Conservation (phyloP, 805 yeast species). For the Cyberlindnera xylosilytica region DNA sequence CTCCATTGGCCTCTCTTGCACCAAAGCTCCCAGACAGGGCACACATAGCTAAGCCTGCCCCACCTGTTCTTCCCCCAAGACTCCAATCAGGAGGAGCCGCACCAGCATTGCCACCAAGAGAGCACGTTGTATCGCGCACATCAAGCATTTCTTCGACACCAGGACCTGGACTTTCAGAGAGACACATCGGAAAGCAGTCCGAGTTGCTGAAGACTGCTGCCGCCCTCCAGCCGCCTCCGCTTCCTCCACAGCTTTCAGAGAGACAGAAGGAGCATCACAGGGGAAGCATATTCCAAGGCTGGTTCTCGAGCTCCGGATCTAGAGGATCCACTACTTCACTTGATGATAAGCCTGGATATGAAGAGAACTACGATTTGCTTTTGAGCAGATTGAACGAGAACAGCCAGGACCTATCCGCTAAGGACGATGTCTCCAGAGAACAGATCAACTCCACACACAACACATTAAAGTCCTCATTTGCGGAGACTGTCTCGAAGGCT, state of each 20-base stretch:
- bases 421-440: slow-evolving; percentile 50
- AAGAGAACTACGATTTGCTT: slow-evolving; percentile 54
- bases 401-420: slow-evolving; percentile 45
- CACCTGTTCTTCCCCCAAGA: slow-evolving; percentile 26
- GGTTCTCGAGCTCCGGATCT: slow-evolving; percentile 20
- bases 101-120: slow-evolving; percentile 37
- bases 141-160: not conserved
- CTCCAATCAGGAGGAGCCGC: slow-evolving; percentile 12
- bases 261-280: slow-evolving; percentile 25
- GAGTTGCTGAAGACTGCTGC: slow-evolving; percentile 28
- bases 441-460: slow-evolving; percentile 46
- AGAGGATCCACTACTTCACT: slow-evolving; percentile 13
- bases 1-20: not conserved
- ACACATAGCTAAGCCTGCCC: slow-evolving; percentile 3
- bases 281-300: slow-evolving; percentile 20
- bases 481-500: slow-evolving; percentile 9
- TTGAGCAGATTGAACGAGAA: slow-evolving; percentile 58
- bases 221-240: slow-evolving; percentile 27
- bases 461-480: slow-evolving; percentile 33
- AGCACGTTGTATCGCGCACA: slow-evolving; percentile 25
- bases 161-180: slow-evolving; percentile 1
- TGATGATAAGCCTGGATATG: slow-evolving; percentile 22
- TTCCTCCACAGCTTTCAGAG: slow-evolving; percentile 25
- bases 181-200: slow-evolving; percentile 1
- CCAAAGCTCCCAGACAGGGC: slow-evolving; percentile 2